phyloP scores from a whole-genome alignment of 129 eudicot genomes.

The Flaveria linearis region DNA sequence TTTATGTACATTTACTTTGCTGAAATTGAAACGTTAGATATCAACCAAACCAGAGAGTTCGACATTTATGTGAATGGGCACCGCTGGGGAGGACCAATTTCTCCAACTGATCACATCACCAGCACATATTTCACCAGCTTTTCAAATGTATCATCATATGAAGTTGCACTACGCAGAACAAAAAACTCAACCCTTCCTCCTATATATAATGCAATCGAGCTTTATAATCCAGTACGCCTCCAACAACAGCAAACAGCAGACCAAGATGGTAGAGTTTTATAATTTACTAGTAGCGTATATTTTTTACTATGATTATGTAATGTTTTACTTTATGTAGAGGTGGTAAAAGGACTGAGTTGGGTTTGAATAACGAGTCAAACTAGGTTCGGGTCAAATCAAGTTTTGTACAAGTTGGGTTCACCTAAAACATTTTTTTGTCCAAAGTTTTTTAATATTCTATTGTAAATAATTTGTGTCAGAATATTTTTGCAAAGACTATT shows the following conservation, averaged over 20 bases:
- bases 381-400: neutral
- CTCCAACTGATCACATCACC: conserved; percentile 14
- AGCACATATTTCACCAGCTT: neutral
- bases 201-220: conserved; percentile 39
- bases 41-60: conserved; percentile 37
- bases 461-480: no score
- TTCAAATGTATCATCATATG: neutral
- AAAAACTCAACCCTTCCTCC: conserved; percentile 39
- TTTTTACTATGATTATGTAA: neutral
- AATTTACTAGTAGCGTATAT: neutral
- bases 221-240: conserved; percentile 22
- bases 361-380: neutral
- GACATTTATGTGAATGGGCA: conserved; percentile 36
- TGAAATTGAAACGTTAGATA: conserved; percentile 36
- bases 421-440: neutral
- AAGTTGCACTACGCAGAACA: neutral
- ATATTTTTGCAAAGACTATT: neutral
- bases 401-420: neutral
- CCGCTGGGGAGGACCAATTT: conserved; percentile 6
- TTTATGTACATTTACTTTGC: conserved; percentile 42
- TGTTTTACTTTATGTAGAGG: neutral
- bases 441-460: neutral
- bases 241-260: conserved; percentile 33
- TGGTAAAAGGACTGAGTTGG: neutral
- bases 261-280: conserved; percentile 27